A percentile compares a stretch with the other conserved stretches of the same genome.
Conservation (phyloP, 1,139 yeast genomes). For the Geotrichum reessii region DNA sequence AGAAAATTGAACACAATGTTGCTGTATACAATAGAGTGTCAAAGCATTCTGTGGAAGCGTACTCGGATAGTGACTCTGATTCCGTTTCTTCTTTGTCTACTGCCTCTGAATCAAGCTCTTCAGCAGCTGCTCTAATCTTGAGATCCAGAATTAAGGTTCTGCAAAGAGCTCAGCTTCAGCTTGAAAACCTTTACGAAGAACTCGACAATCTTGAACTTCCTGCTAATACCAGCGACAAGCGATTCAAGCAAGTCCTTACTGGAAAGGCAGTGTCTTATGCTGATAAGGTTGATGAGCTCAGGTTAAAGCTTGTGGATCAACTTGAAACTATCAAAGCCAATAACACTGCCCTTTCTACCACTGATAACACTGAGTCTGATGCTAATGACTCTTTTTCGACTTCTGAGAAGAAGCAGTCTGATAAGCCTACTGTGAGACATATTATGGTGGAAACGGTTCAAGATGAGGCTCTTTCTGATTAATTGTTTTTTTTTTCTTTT, state of each 20-base stretch:
- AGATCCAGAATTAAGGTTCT: conserved; percentile 12
- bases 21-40: conserved; percentile 4
- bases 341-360: background rate
- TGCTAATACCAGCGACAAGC: background rate
- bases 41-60: background rate
- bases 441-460: conserved; percentile 6
- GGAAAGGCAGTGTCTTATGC: conserved; percentile 15
- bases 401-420: background rate
- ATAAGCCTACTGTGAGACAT: conserved; percentile 3
- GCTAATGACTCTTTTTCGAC: background rate
- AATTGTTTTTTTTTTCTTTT: too few relatives aligned
- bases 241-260: conserved; percentile 14
- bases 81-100: conserved; percentile 4
- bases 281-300: conserved; percentile 13
- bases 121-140: background rate
- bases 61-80: conserved; percentile 3
- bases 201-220: conserved; percentile 4
- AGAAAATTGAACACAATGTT: conserved; percentile 3
- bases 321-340: background rate
- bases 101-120: conserved; percentile 1
- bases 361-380: too few relatives aligned
- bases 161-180: conserved; percentile 12
- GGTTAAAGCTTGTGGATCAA: background rate
- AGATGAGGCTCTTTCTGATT: conserved; percentile 7
- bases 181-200: conserved; percentile 10